These are phyloP conservation scores for Leccinum subtestaceum DNA, from an alignment of 768 basidiomycete genomes.

Conservation along the genomic window DNA sequence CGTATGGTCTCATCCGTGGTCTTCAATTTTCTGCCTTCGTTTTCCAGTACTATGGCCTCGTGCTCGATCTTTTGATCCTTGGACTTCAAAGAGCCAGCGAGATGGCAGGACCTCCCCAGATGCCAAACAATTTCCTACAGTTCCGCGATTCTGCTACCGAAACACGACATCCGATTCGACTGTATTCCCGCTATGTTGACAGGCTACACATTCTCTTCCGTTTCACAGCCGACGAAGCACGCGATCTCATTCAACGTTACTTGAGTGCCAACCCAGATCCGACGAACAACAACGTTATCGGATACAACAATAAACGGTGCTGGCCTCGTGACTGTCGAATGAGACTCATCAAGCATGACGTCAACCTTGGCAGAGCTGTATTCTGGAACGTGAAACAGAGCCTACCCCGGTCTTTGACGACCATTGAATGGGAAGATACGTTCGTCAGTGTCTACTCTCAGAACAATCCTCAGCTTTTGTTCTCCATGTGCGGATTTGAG, in stretches of 20 bases:
- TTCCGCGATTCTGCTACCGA: constrained; percentile 94
- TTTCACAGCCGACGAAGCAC: constrained; percentile 94
- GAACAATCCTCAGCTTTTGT: constrained; percentile 95
- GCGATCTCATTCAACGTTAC: constrained; percentile 97
- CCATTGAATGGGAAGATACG: constrained; percentile 99
- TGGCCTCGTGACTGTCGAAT: constrained; percentile 99
- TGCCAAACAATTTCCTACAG: constrained; percentile 98
- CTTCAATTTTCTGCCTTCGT: constrained; percentile 98
- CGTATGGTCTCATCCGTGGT: constrained; percentile 94
- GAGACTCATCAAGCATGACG: constrained; percentile 98
- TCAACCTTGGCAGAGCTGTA: constrained; percentile 95
- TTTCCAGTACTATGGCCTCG: constrained; percentile 97
- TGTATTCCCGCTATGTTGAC: constrained; percentile 97
- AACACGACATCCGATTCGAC: constrained; percentile 94
- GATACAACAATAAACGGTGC: constrained; percentile 98
- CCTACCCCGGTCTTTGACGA: constrained; percentile 90
- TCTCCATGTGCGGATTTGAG: constrained; percentile 99
- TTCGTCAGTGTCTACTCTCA: constrained; percentile 96
- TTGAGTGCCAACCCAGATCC: constrained; percentile 97
- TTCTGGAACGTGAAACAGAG: constrained; percentile 99
- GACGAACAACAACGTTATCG: constrained; percentile 98
- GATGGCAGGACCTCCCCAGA: constrained; percentile 96
- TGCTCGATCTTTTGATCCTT: constrained; percentile 91
- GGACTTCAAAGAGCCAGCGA: constrained; percentile 98
- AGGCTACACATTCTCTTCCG: constrained; percentile 94